A percentile compares a stretch with the other conserved stretches of the same genome.
These are phyloP conservation scores for Rhodamnia rubescens DNA, from an alignment of 345 rosid genomes.

Conservation along the genomic window DNA sequence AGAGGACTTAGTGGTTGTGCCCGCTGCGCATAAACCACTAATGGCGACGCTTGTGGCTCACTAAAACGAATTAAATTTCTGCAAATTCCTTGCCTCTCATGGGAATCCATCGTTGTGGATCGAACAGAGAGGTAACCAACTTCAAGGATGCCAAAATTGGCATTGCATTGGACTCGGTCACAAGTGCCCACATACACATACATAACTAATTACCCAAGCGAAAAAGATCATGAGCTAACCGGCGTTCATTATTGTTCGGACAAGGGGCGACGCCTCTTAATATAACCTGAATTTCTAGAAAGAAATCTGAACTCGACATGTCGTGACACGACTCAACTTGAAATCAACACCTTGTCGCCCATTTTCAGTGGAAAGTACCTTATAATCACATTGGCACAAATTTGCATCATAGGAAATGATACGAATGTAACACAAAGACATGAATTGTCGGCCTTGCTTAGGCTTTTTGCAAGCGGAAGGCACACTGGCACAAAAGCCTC, in stretches of 20 bases:
- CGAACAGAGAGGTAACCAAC: not conserved
- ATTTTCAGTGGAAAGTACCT: not conserved
- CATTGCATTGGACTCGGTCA: not conserved
- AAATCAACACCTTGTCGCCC: not conserved
- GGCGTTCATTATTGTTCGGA: fast-evolving
- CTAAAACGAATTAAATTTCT: not conserved
- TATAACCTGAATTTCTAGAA: fast-evolving
- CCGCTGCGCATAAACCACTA: not conserved
- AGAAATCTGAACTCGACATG: not conserved
- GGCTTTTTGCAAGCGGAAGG: too few relatives aligned
- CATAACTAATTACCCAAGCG: not conserved
- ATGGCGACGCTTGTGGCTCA: fast-evolving
- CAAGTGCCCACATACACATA: not conserved
- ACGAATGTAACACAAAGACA: not conserved
- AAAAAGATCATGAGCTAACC: not conserved
- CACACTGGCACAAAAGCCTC: not conserved
- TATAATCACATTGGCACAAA: not conserved
- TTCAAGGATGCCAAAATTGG: not conserved
- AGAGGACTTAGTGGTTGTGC: not conserved
- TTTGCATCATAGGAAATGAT: not conserved
- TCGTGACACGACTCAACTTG: not conserved
- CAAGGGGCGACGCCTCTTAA: not conserved
- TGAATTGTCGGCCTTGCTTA: not conserved
- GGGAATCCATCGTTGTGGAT: not conserved
- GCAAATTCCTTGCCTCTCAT: not conserved